Evolutionary conservation across 1,284 basidiomycete species (phyloP), one percentile per base, ranked within the genome.

Genomic region (Moesziomyces parantarcticus): DNA sequence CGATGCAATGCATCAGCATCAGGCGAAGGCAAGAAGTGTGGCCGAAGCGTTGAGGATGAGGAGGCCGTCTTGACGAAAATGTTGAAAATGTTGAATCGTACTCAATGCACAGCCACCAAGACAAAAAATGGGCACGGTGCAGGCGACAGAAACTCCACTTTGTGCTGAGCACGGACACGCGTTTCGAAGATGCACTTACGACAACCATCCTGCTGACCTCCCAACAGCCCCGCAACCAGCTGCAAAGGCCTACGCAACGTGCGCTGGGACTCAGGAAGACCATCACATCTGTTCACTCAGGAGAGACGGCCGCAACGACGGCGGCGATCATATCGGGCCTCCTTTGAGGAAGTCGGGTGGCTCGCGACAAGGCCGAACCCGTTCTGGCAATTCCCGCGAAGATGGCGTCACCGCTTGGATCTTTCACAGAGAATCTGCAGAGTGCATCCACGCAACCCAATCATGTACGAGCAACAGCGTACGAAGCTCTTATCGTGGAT

Each of bases 381-480:
- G 29, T 13, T 18, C 36, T 39, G 14, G 14, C 6, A 18, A 6
- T 14, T 18, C 36, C 4, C 41, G 10, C 29, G 22, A 41, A 52
- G 32, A 64, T 70, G 66, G 9, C 56, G 18, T 58, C 67, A n/a
- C 11, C 45, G 1, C 29, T 53, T 39, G 61, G 61, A 3, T 25
- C 50, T 13, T 70, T 70, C 48, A 50, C 58, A 21, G 50, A 50
- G 11, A 62, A 47, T 25, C 26, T 71, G 48, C 58, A 71, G 58
- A 51, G 65, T 22, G 57, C 64, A 16, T 54, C 71, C 4, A 42
- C 65, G 20, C 71, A 74, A 41, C 55, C 71, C 11, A 74, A 69
- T 49, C 53, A 47, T 25, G 49, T 55, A 22, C 66, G 71, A 8
- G 32, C 60, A 0, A 39, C 58, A 5, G 50, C 62, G 11, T 69